A percentile compares a stretch with the other conserved stretches of the same genome.
Conservation (phyloP, 1,284 basidiomycete species). For the Rugosomyces carneus region DNA sequence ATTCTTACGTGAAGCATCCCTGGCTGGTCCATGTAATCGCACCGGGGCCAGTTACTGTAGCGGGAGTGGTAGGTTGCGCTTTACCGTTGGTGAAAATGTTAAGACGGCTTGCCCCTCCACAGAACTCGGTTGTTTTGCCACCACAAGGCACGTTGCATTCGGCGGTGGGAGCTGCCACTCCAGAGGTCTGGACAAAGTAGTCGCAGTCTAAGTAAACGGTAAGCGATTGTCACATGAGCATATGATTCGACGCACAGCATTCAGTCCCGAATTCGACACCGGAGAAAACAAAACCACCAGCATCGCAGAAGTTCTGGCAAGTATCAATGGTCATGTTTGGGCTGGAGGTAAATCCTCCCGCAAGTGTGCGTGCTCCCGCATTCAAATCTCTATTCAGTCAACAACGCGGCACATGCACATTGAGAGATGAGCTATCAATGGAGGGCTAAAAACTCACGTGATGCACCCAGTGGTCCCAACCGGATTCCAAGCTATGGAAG, state of each 20-base stretch:
- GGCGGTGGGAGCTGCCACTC: slow-evolving; percentile 1
- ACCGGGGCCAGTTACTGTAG: background rate
- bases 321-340: slow-evolving; percentile 8
- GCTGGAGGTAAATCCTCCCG: too few relatives aligned
- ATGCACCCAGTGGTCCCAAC: slow-evolving; percentile 10
- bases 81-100: slow-evolving; percentile 9
- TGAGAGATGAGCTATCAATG: background rate
- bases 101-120: slow-evolving; percentile 10
- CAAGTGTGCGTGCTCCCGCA: slow-evolving; percentile 11
- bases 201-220: slow-evolving; percentile 9
- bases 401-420: background rate
- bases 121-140: slow-evolving; percentile 6
- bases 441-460: slow-evolving; percentile 5
- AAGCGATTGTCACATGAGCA: background rate
- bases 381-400: slow-evolving; percentile 2
- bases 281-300: slow-evolving; percentile 5
- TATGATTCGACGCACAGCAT: slow-evolving; percentile 8
- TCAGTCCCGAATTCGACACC: slow-evolving; percentile 12
- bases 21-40: slow-evolving; percentile 3
- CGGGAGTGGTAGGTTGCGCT: slow-evolving; percentile 9
- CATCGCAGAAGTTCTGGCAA: slow-evolving; percentile 9
- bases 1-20: slow-evolving; percentile 7
- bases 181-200: slow-evolving; percentile 9
- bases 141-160: slow-evolving; percentile 7
- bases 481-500: slow-evolving; percentile 5